Base-by-base conservation (phyloP, 2,329 filamentous ascomycete species). In the Diaporthe vexans region DNA sequence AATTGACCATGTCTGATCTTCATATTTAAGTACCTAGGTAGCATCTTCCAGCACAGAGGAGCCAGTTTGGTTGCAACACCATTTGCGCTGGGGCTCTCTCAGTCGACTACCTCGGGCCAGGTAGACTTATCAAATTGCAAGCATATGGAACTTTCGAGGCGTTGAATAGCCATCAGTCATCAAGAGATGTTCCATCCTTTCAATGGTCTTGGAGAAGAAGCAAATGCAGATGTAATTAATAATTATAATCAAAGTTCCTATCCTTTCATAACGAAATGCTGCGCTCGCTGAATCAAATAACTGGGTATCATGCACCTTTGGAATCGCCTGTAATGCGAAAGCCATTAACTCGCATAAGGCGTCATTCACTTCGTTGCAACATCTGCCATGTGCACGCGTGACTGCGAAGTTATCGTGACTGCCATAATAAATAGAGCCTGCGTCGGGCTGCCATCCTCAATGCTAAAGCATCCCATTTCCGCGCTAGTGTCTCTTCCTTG, bases 211-310 rank as follows among this genome's bases (percentile, higher is more conserved):
- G 21, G 40, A 46, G 24, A 46, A 65, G 29, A 10, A 35, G 33
- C 61, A n/a, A 33, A 17, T 51, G 10, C 3, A 35, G 1, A 65
- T 65, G 61, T 51, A 51, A 65, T 65, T 65, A 48, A 48, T n/a
- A 21, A 48, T 10, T 5, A 17, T 15, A 9, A 51, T 15, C 10
- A 29, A 26, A 13, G 4, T 48, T 63, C 13, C 24, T 43, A 19
- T 43, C 15, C 40, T 43, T 43, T 26, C 24, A 33, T 65, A 43
- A 51, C 21, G 6, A 65, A 26, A 35, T 35, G 8, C 19, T 51
- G 61, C 43, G 61, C 43, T 17, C 40, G 19, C 43, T 51, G 11
- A n/a, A 65, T 51, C 2, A 51, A 48, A 10, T 17, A 9, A 48
- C 43, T 10, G 26, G 43, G 26, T 65, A 65, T 35, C 43, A 24